Conservation (phyloP, 148 eudicot genomes). For the Camellia lanceoleosa region DNA sequence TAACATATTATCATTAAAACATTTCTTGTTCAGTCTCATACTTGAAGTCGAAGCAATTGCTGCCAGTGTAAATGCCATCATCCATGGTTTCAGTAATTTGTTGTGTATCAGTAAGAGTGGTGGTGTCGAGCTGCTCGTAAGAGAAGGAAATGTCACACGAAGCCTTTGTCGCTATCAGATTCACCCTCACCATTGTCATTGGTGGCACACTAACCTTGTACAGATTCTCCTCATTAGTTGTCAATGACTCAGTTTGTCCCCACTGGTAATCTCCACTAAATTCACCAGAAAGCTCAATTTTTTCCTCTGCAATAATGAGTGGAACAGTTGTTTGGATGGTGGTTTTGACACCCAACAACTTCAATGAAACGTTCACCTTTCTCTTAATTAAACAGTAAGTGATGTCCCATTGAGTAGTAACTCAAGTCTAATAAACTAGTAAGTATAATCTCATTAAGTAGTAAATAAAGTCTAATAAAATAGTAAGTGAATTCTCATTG, state of each 20-base stretch:
- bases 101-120: background rate
- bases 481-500: too few relatives aligned
- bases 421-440: too few relatives aligned
- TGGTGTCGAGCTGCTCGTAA: background rate
- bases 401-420: too few relatives aligned
- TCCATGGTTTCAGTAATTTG: background rate
- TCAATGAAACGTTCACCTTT: conserved; percentile 1
- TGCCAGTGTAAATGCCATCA: conserved; percentile 3
- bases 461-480: too few relatives aligned
- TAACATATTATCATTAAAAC: too few relatives aligned
- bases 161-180: background rate
- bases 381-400: too few relatives aligned
- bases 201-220: background rate
- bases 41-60: too few relatives aligned
- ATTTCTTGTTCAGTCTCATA: too few relatives aligned
- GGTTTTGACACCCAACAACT: conserved; percentile 2
- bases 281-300: conserved; percentile 1
- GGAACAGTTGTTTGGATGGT: background rate
- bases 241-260: background rate
- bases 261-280: background rate
- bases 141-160: background rate
- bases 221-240: background rate
- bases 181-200: background rate
- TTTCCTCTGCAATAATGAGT: background rate
- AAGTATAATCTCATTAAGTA: too few relatives aligned